Evolutionary conservation across 208 protist genomes (phyloP).

Genomic region (Crithidia thermophila): DNA sequence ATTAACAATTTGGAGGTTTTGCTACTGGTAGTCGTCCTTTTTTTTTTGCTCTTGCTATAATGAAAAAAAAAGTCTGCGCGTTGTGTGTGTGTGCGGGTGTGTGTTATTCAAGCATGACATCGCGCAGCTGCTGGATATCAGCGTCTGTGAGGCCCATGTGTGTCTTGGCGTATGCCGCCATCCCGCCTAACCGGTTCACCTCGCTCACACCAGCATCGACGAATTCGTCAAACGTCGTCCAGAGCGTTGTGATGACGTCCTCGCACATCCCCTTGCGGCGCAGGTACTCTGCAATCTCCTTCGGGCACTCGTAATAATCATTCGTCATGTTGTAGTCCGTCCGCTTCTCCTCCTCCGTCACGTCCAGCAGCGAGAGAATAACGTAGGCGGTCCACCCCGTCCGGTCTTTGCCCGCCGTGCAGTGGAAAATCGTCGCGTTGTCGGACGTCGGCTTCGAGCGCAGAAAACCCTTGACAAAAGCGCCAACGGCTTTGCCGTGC

Average conservation of each 20-base stretch:
- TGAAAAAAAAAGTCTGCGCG: too few relatives aligned
- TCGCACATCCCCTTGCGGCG: constrained; percentile 24
- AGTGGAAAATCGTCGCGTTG: constrained; percentile 46
- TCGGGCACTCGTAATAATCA: constrained; percentile 25
- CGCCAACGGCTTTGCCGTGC: constrained; percentile 23
- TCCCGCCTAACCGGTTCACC: constrained; percentile 30
- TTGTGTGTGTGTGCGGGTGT: neutral
- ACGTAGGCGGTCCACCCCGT: constrained; percentile 39
- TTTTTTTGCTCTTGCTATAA: neutral
- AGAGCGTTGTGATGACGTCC: constrained; percentile 28
- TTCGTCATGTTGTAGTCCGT: constrained; percentile 45
- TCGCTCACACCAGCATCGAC: constrained; percentile 24
- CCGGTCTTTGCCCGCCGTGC: constrained; percentile 54
- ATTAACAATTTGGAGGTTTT: neutral
- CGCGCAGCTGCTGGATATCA: constrained; percentile 36
- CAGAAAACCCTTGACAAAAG: constrained; percentile 35
- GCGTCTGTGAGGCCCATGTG: constrained; percentile 38
- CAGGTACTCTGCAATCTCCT: constrained; percentile 15
- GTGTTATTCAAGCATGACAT: constrained; percentile 40
- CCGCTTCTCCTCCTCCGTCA: constrained; percentile 29
- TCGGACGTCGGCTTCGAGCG: constrained; percentile 12
- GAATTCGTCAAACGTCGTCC: constrained; percentile 30
- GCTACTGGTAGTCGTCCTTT: too few relatives aligned
- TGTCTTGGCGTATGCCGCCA: constrained; percentile 31
- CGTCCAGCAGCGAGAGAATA: constrained; percentile 36